phyloP scores from a whole-genome alignment of 2,329 filamentous ascomycete species.

The Decorospora gaudefroyi region DNA sequence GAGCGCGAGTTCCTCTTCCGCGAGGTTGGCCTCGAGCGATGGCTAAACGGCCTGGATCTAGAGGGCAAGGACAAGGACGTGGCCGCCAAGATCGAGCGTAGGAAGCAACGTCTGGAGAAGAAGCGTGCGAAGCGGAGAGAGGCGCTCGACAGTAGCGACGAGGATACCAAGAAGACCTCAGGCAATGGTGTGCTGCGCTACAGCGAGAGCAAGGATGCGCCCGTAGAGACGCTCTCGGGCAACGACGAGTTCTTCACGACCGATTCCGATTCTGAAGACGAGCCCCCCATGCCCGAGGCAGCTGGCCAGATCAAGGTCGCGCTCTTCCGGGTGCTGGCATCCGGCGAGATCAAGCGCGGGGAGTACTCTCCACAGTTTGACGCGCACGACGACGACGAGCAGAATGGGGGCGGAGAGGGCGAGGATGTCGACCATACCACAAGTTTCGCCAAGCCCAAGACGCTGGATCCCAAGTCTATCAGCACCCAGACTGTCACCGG shows the following conservation, averaged over 20 bases:
- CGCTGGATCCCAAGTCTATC: conserved; percentile 93
- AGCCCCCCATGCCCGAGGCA: conserved; percentile 85
- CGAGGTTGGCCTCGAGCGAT: conserved; percentile 92
- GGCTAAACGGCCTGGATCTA: conserved; percentile 95
- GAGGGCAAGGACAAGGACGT: conserved; percentile 77
- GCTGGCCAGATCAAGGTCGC: conserved; percentile 98
- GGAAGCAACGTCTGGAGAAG: conserved; percentile 74
- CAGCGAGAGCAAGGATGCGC: conserved; percentile 73
- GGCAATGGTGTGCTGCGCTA: conserved; percentile 73
- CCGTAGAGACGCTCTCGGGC: conserved; percentile 72
- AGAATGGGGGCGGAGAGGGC: conserved; percentile 62
- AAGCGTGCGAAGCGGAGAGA: conserved; percentile 78
- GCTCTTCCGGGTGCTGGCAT: conserved; percentile 91
- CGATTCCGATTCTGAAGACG: conserved; percentile 74
- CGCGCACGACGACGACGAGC: conserved; percentile 91
- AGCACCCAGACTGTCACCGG: conserved; percentile 99
- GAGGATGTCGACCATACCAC: conserved; percentile 96
- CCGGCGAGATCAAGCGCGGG: conserved; percentile 95
- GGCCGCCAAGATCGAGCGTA: conserved; percentile 73
- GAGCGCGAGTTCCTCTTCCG: conserved; percentile 97
- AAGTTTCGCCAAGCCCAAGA: conserved; percentile 95
- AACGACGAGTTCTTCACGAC: conserved; percentile 68
- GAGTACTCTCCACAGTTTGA: conserved; percentile 98
- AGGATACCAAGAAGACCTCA: conserved; percentile 45
- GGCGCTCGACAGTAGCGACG: conserved; percentile 55